Base-by-base conservation (phyloP, 2,329 filamentous ascomycete genomes). In the Plectosphaerella plurivora region DNA sequence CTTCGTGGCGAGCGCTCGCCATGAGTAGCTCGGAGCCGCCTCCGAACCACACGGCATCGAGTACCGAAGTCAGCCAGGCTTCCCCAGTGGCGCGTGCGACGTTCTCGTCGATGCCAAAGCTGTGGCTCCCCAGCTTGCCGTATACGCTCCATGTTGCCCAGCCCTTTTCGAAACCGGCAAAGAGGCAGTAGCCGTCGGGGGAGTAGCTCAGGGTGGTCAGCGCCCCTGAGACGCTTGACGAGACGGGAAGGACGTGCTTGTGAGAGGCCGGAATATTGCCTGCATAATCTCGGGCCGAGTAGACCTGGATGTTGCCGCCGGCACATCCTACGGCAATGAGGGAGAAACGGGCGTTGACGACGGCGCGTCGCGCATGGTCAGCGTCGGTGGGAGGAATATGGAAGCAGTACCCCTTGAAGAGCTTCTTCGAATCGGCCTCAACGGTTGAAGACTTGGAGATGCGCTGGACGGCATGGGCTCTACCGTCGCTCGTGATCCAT, bases 81-180 rank as follows among this genome's bases (percentile, higher is more conserved):
- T 99, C 93, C 25, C 79, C 81, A 62, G 94, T 93, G 7, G 73
- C 72, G 47, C 79, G 72, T 3, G 86, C 83, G 37, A 91, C 75
- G 2, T 73, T 70, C 24, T 76, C 74, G 61, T 96, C 89, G 12
- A 82, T 78, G 7, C 80, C 78, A 66, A 97, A 97, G 64, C 90
- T 96, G 60, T 84, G 90, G 51, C 88, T 91, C 14, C 91, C 87
- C 3, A 87, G 81, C 68, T 96, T 97, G 35, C 94, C 94, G 69
- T 96, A 99, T 37, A 97, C 94, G 66, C 93, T 97, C 93, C 93
- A 99, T 46, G 86, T 93, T 5, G 89, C 88, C 94, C 94, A 99
- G 1, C 94, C 95, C 53, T 87, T 85, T 62, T 94, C 87, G 64
- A 93, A 97, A 1, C 93, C 94, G 44, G 88, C 91, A 69, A 99